These are phyloP conservation scores for Lasiodiplodia hormozganensis DNA, from an alignment of 2,329 filamentous ascomycete species.

Conservation along the genomic window DNA sequence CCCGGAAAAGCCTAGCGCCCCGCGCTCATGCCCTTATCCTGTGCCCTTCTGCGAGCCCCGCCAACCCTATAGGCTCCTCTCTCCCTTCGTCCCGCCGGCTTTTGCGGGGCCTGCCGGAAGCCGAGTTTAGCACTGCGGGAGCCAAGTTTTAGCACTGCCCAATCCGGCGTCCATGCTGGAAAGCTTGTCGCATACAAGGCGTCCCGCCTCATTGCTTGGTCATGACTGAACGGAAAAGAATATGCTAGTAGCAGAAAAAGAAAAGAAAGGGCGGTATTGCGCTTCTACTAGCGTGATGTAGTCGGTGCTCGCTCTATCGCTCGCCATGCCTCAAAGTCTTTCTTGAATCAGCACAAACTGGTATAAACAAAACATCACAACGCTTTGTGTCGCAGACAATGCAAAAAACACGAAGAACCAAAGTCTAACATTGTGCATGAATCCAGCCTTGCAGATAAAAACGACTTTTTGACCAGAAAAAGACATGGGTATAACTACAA, in stretches of 20 bases:
- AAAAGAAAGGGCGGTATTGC: neutral
- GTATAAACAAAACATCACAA: neutral
- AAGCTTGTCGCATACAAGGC: constrained; percentile 10
- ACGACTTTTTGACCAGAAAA: constrained; percentile 23
- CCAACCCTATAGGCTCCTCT: neutral
- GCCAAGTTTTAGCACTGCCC: neutral
- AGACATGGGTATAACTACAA: constrained; percentile 28
- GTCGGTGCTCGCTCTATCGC: too few relatives aligned
- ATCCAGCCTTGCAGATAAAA: constrained; percentile 3
- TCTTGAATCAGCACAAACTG: too few relatives aligned
- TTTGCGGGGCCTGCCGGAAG: neutral
- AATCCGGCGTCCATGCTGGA: neutral
- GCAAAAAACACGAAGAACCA: neutral
- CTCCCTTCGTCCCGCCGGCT: neutral
- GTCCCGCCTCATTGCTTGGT: neutral
- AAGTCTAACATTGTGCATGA: constrained; percentile 15
- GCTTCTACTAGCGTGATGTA: too few relatives aligned
- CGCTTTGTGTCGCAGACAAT: neutral
- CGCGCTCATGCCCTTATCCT: neutral
- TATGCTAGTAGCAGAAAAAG: neutral
- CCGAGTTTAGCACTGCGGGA: neutral
- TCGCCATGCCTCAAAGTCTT: too few relatives aligned
- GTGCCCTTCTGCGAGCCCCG: neutral
- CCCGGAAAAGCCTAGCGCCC: neutral
- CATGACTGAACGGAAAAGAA: neutral